Conservation (phyloP, 1,284 basidiomycete genomes). For the Macrocystidia cucumis region DNA sequence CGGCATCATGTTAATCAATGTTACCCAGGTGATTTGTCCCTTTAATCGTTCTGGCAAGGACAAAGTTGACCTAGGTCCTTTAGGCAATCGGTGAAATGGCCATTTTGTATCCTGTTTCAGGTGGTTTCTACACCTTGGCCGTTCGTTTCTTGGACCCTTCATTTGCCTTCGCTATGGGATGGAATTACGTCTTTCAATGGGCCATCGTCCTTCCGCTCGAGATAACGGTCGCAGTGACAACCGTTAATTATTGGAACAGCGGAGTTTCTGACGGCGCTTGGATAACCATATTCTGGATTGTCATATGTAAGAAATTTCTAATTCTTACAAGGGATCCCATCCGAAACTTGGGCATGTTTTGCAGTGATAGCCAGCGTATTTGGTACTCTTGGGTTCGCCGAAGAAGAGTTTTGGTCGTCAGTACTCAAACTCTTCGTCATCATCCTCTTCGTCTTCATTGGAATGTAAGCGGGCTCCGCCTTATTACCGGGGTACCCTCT, state of each 20-base stretch:
- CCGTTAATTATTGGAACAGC: conserved; percentile 32
- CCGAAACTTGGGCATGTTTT: no score
- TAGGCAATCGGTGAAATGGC: conserved; percentile 44
- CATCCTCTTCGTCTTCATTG: conserved; percentile 47
- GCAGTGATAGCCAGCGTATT: conserved; percentile 29
- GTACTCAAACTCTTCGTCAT: conserved; percentile 48
- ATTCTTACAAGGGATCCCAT: conserved; percentile 1
- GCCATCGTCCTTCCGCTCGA: conserved; percentile 33
- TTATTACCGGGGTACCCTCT: background rate
- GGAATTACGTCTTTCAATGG: conserved; percentile 42
- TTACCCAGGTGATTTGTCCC: conserved; percentile 30
- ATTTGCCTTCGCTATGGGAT: conserved; percentile 46
- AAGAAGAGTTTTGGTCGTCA: conserved; percentile 50
- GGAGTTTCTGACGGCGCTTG: conserved; percentile 30
- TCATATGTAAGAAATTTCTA: conserved; percentile 24
- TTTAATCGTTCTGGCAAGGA: no score
- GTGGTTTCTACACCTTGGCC: conserved; percentile 40
- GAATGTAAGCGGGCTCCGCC: no score
- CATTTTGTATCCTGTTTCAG: conserved; percentile 43
- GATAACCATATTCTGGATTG: conserved; percentile 41
- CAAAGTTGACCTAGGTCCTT: background rate
- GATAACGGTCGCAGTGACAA: conserved; percentile 36
- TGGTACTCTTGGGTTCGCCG: conserved; percentile 41
- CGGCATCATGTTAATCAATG: conserved; percentile 37
- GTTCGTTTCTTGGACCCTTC: conserved; percentile 41